Base-by-base conservation (phyloP, 345 rosid genomes). In the Melastoma malabathricum region DNA sequence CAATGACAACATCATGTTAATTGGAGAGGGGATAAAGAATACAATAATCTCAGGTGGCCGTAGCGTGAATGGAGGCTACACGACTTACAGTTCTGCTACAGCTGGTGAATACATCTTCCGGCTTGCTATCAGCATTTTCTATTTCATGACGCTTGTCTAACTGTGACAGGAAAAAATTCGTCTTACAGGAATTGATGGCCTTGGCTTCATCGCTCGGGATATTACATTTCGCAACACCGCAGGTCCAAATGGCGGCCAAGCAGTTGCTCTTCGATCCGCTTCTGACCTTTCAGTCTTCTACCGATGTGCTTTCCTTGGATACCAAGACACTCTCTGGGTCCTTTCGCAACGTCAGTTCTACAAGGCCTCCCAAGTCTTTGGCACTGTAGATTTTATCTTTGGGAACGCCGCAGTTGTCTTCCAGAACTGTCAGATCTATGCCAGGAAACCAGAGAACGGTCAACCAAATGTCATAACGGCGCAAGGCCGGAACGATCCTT, bases 331-430 rank as follows among this genome's bases (percentile, higher is more conserved):
- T 2, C 77, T 83, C 15, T 80, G 70, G 58, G 76, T 76, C 20
- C 83, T 73, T 50, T 75, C 84, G 0, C 80, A 80, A 13, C 56
- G 80, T 31, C 76, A 75, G 43, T 71, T 75, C 67, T 75, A 68
- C 55, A 65, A 64, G 58, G 63, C 66, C 46, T 75, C 73, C 50
- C 55, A 71, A 62, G 57, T 75, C 3, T 68, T 62, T 45, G 74
- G 80, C 25, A 75, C 80, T 13, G 71, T 83, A 6, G 87, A 83
- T 51, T 80, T 83, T 67, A 83, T 83, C 38, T 83, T 83, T 34
- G 93, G 82, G 1, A 74, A 83, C 34, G 76, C 87, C 1, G 83
- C 75, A 2, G 87, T 61, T 4, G 82, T 83, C 6, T 58, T 80
- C 34, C 87, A 83, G 19, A 70, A 68, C 3, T 83, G 93, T 64